phyloP scores from a whole-genome alignment of 1,284 basidiomycete genomes.

The Cerrena zonata region DNA sequence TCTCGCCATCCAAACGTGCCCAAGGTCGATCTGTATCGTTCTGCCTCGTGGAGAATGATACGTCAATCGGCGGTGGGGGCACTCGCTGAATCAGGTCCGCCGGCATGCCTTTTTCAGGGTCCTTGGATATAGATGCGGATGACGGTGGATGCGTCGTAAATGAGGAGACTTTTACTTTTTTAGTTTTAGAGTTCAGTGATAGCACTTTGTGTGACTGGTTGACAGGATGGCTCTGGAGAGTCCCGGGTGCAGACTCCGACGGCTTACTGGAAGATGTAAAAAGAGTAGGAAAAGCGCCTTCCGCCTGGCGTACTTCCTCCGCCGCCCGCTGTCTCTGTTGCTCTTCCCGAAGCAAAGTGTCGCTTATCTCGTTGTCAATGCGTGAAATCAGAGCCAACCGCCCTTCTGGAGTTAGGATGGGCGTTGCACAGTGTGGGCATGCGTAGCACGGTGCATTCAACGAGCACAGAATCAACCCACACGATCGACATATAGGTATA shows the following conservation, averaged over 20 bases:
- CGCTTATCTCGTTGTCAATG: conserved; percentile 40
- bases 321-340: conserved; percentile 39
- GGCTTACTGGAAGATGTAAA: conserved; percentile 18
- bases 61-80: conserved; percentile 36
- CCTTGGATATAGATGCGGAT: conserved; percentile 31
- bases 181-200: conserved; percentile 49
- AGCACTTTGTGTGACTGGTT: conserved; percentile 52
- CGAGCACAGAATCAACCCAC: conserved; percentile 58
- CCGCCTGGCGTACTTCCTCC: conserved; percentile 44
- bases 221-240: conserved; percentile 23
- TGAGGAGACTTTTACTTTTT: conserved; percentile 48
- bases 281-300: conserved; percentile 60
- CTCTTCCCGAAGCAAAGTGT: conserved; percentile 43
- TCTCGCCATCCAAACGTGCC: conserved; percentile 1
- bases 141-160: conserved; percentile 34
- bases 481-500: conserved; percentile 49
- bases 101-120: conserved; percentile 19
- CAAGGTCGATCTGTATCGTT: conserved; percentile 3
- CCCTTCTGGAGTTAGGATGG: conserved; percentile 33
- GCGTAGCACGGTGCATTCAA: conserved; percentile 49
- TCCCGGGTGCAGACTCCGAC: conserved; percentile 9
- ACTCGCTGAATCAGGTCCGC: conserved; percentile 36
- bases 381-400: conserved; percentile 34
- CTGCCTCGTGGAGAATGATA: conserved; percentile 20
- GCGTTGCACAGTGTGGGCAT: conserved; percentile 51